A percentile compares a stretch with the other conserved stretches of the same genome.
Evolutionary conservation across 495 filamentous ascomycete genomes (phyloP).

Genomic region (Hypoxylon lienhwacheense): DNA sequence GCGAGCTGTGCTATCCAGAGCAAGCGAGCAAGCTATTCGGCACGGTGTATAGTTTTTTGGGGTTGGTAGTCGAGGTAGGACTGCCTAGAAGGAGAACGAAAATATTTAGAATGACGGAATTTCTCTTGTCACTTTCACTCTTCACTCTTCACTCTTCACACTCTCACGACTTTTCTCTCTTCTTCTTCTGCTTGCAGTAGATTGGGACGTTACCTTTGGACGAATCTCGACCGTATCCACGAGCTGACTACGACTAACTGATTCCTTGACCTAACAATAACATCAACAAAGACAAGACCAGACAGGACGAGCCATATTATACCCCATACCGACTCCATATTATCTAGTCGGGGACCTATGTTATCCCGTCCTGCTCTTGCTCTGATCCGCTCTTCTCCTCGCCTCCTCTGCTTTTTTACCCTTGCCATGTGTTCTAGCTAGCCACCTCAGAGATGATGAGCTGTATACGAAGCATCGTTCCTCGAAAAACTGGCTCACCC

Average conservation of each 20-base stretch:
- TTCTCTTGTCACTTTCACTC: too few relatives aligned
- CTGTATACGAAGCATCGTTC: background rate
- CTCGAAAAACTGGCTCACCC: too few relatives aligned
- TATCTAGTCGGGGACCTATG: background rate
- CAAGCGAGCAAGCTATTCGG: conserved; percentile 4
- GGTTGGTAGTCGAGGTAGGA: background rate
- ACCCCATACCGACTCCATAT: conserved; percentile 1
- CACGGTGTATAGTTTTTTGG: background rate
- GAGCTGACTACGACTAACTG: background rate
- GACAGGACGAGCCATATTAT: conserved; percentile 6
- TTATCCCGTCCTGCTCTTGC: too few relatives aligned
- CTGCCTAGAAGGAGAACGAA: background rate
- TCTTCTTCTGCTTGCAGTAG: too few relatives aligned
- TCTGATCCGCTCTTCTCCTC: background rate
- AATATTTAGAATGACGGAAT: too few relatives aligned
- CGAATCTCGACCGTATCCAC: background rate
- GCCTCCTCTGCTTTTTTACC: background rate
- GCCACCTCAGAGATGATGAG: conserved; percentile 12
- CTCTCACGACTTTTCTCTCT: too few relatives aligned
- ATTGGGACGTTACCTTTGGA: background rate
- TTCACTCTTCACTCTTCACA: too few relatives aligned
- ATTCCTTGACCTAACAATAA: background rate
- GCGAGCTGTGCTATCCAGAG: background rate
- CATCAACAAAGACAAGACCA: too few relatives aligned
- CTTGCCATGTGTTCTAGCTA: conserved; percentile 4